Evolutionary conservation across 345 rosid genomes (phyloP), one percentile per base, ranked within the genome.

Genomic region (Gossypium arboreum): DNA sequence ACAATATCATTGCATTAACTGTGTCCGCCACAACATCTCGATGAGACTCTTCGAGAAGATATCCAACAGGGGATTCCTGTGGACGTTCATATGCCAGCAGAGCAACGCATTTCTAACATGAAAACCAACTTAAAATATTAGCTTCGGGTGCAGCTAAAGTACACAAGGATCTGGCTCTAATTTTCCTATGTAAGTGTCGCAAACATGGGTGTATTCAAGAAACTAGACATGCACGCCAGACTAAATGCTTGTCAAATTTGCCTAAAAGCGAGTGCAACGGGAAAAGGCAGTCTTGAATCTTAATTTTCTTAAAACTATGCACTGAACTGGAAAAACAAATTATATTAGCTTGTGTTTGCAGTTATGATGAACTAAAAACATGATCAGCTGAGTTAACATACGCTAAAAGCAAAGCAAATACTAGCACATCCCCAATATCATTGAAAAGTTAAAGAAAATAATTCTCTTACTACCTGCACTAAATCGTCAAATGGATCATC

Each of bases 1-100:
- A 88, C 81, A 95, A 78, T 66, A 95, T 84, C 86, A 89, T 88
- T 9, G 92, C 91, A 70, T 95, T 95, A 57, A 93, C 90, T 0
- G 89, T 81, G 80, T 95, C 99, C 1, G 98, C 98, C 66, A 95
- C 97, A 60, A 91, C 76, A 78, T 95, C 99, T n/a, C 91, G 86
- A 68, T 84, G 99, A 0, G 97, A 83, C 55, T 87, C 91, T 77
- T 88, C 85, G 10, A 95, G 88, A 65, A 93, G 94, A 77, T 87
- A 86, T 52, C 97, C 94, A 6, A 85, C 84, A 16, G 85, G 79
- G n/a, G 94, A 91, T 74, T 91, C 86, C 58, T 77, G 81, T 1
- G 97, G 98, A 13, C 78, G 82, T 78, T 87, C 92, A 48, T 88
- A 93, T 15, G 92, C 99, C 73, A 95, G 88, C 80, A 93, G 79